A percentile compares a stretch with the other conserved stretches of the same genome.
Conservation (phyloP, 1,284 basidiomycete species). For the Pseudozyma sp. region DNA sequence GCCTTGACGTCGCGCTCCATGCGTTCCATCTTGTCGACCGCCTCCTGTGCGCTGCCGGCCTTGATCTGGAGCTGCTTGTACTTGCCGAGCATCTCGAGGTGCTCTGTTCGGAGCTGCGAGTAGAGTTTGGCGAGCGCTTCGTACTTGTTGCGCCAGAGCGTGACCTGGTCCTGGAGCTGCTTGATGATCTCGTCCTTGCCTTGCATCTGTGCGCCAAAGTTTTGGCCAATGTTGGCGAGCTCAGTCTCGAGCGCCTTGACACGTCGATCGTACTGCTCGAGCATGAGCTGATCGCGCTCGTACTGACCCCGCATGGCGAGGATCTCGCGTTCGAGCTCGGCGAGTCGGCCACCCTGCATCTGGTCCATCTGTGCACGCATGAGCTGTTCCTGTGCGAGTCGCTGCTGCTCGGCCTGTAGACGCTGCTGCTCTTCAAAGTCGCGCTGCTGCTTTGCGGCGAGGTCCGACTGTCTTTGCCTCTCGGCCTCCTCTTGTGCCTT, state of each 20-base stretch:
- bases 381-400: conserved; percentile 88
- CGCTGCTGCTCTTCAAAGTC: conserved; percentile 92
- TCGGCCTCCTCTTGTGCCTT: conserved; percentile 84
- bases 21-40: conserved; percentile 98
- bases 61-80: conserved; percentile 98
- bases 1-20: conserved; percentile 98
- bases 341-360: conserved; percentile 72
- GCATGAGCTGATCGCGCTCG: conserved; percentile 95
- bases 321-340: conserved; percentile 89
- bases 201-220: conserved; percentile 86
- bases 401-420: conserved; percentile 87
- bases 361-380: conserved; percentile 79
- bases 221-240: conserved; percentile 80
- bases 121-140: conserved; percentile 98
- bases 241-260: conserved; percentile 97
- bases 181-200: conserved; percentile 96
- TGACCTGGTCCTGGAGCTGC: conserved; percentile 96
- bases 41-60: conserved; percentile 97
- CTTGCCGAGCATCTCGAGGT: conserved; percentile 95
- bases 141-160: conserved; percentile 97
- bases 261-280: conserved; percentile 96
- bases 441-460: conserved; percentile 82
- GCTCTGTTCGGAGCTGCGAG: conserved; percentile 95
- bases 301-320: conserved; percentile 95
- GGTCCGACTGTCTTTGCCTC: conserved; percentile 80